A percentile compares a stretch with the other conserved stretches of the same genome.
Conservation (phyloP, 805 yeast species). For the Sungouiozyma intestinalis region DNA sequence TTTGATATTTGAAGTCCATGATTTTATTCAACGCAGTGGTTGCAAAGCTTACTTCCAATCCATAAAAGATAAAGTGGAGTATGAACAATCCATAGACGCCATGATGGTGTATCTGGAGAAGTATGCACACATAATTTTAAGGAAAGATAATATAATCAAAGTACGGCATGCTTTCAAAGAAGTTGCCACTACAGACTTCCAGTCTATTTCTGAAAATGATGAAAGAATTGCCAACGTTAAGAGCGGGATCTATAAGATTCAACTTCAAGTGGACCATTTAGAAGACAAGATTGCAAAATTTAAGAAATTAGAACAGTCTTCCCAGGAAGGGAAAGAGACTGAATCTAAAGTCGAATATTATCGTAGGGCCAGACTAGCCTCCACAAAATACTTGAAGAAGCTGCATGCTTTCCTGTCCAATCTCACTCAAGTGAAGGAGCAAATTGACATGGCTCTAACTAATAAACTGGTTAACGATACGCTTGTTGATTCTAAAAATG, state of each 20-base stretch:
- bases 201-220: slow-evolving; percentile 29
- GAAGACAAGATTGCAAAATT: slow-evolving; percentile 14
- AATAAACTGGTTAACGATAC: slow-evolving; percentile 32
- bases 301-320: slow-evolving; percentile 11
- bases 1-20: slow-evolving; percentile 12
- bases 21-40: slow-evolving; percentile 11
- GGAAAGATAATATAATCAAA: slow-evolving; percentile 12
- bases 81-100: slow-evolving; percentile 5
- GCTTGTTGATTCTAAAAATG: slow-evolving; percentile 28
- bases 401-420: slow-evolving; percentile 29
- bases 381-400: slow-evolving; percentile 27
- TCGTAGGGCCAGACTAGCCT: slow-evolving; percentile 28
- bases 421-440: slow-evolving; percentile 30
- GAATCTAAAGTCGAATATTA: slow-evolving; percentile 7
- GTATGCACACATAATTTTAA: slow-evolving; percentile 10
- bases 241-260: slow-evolving; percentile 12
- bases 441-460: slow-evolving; percentile 36
- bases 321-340: slow-evolving; percentile 23
- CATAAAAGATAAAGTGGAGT: slow-evolving; percentile 6
- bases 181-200: slow-evolving; percentile 3
- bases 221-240: slow-evolving; percentile 28
- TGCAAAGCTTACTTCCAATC: slow-evolving; percentile 2
- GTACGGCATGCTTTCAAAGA: slow-evolving; percentile 2
- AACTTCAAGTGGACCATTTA: slow-evolving; percentile 13
- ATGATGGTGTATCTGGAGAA: slow-evolving; percentile 14